Evolutionary conservation across 169 alveolate species (phyloP).

Genomic region (Plasmodium relictum): DNA sequence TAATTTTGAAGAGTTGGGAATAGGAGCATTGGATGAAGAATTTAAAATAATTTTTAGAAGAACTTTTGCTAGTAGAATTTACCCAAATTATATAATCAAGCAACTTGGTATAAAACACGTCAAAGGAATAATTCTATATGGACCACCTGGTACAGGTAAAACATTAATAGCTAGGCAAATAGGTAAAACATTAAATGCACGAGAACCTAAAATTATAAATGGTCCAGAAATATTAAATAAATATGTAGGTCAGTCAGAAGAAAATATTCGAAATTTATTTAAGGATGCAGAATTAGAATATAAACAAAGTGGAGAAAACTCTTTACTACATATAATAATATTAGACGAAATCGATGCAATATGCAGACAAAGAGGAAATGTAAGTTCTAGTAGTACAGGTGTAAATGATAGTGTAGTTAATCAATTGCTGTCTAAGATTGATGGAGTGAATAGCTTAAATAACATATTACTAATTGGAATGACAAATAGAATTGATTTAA

Average conservation of each 20-base stretch:
- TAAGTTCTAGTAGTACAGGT: slow-evolving; percentile 92
- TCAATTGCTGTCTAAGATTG: slow-evolving; percentile 98
- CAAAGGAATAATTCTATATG: slow-evolving; percentile 95
- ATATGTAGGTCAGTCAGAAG: slow-evolving; percentile 99
- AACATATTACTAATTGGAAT: slow-evolving; percentile 98
- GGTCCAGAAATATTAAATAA: slow-evolving; percentile 95
- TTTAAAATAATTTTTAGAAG: slow-evolving; percentile 98
- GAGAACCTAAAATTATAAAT: slow-evolving; percentile 94
- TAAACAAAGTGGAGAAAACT: slow-evolving; percentile 95
- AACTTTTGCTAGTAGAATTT: slow-evolving; percentile 99
- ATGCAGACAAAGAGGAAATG: slow-evolving; percentile 98
- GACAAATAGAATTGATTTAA: slow-evolving; percentile 99
- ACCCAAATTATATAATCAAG: slow-evolving; percentile 96
- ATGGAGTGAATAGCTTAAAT: slow-evolving; percentile 98
- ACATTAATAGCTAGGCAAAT: slow-evolving; percentile 99
- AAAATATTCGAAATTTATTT: slow-evolving; percentile 97
- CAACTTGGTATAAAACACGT: slow-evolving; percentile 99
- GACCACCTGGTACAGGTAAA: slow-evolving; percentile 99
- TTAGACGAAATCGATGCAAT: slow-evolving; percentile 99
- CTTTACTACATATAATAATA: slow-evolving; percentile 97
- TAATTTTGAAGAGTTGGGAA: slow-evolving; percentile 94
- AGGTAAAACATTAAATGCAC: slow-evolving; percentile 96
- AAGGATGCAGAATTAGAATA: slow-evolving; percentile 98
- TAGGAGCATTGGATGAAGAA: slow-evolving; percentile 95
- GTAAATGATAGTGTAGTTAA: slow-evolving; percentile 99